Evolutionary conservation across 2,329 filamentous ascomycete species (phyloP).

Genomic region (Claviceps cyperi): DNA sequence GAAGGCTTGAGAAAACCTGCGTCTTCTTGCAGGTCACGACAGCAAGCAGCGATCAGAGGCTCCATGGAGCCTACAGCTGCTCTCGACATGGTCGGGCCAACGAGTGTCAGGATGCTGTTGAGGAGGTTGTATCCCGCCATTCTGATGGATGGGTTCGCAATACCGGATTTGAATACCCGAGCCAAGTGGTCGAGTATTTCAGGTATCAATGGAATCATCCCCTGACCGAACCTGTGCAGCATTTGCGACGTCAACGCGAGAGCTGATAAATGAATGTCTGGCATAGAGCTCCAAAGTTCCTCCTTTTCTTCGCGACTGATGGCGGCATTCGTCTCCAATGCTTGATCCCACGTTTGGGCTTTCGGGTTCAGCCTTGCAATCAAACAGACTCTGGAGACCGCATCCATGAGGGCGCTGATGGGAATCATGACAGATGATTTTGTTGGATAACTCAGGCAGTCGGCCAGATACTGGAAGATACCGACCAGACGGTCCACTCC

Average conservation of each 20-base stretch:
- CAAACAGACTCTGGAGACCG: constrained; percentile 55
- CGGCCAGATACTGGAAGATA: constrained; percentile 49
- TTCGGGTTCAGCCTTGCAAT: constrained; percentile 39
- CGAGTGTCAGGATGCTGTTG: constrained; percentile 39
- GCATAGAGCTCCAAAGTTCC: constrained; percentile 57
- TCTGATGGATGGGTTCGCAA: constrained; percentile 40
- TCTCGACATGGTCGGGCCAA: constrained; percentile 54
- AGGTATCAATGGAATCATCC: constrained; percentile 44
- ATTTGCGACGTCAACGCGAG: constrained; percentile 47
- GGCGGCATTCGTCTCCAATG: constrained; percentile 53
- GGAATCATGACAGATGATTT: constrained; percentile 52
- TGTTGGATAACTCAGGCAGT: constrained; percentile 50
- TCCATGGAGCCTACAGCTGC: constrained; percentile 48
- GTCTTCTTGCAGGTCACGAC: constrained; percentile 53
- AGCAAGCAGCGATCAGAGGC: constrained; percentile 51
- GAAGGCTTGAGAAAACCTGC: constrained; percentile 30
- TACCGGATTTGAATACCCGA: constrained; percentile 52
- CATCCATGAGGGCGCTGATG: constrained; percentile 51
- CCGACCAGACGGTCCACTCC: constrained; percentile 56
- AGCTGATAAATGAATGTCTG: constrained; percentile 59
- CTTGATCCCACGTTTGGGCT: constrained; percentile 31
- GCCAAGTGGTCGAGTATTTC: constrained; percentile 56
- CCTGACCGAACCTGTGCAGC: constrained; percentile 40
- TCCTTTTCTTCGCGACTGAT: constrained; percentile 71
- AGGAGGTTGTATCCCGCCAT: constrained; percentile 45